phyloP scores from a whole-genome alignment of 257 asterid species.

The Solanum pennellii region DNA sequence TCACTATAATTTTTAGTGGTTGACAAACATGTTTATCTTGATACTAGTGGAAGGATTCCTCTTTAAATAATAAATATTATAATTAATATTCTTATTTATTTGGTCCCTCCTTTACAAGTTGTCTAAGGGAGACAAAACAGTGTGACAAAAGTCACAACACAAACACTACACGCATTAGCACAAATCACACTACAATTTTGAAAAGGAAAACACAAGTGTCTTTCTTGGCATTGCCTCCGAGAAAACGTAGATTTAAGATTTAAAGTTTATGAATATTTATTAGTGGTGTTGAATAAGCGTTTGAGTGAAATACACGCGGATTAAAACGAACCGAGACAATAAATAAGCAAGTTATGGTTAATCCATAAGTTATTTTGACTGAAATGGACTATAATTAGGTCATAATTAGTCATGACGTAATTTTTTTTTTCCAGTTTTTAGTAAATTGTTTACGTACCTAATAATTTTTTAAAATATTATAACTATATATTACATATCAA shows the following conservation, averaged over 20 bases:
- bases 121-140: background rate
- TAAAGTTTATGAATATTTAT: background rate
- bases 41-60: background rate
- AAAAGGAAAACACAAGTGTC: background rate
- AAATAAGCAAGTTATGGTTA: background rate
- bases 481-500: background rate
- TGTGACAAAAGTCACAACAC: background rate
- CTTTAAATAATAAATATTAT: background rate
- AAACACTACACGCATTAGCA: background rate
- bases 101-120: background rate
- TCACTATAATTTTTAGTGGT: background rate
- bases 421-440: background rate
- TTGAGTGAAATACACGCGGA: fast-evolving
- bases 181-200: background rate
- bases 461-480: background rate
- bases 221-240: no score
- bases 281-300: fast-evolving
- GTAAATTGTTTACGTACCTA: background rate
- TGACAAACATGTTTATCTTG: background rate
- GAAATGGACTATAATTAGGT: background rate
- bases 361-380: background rate
- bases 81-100: background rate
- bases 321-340: background rate
- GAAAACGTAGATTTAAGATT: fast-evolving
- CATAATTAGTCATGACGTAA: fast-evolving